Evolutionary conservation across 768 basidiomycete genomes (phyloP).

Genomic region (Heimioporus sp.): DNA sequence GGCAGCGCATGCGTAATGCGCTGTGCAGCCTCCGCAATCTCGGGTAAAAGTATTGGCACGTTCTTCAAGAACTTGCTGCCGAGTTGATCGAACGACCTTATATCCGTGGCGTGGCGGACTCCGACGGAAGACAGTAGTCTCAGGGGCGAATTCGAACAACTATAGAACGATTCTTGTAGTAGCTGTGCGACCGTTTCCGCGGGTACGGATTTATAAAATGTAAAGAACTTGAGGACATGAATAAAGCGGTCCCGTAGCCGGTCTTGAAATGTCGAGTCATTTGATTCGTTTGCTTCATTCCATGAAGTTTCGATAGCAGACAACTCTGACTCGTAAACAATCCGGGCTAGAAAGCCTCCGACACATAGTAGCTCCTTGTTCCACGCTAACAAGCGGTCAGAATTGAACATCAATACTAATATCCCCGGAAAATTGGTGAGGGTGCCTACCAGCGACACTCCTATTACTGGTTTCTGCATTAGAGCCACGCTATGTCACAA

Average conservation of each 20-base stretch:
- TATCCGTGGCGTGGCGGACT: slow-evolving; percentile 56
- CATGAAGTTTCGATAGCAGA: slow-evolving; percentile 40
- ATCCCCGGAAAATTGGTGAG: no score
- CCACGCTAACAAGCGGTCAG: slow-evolving; percentile 54
- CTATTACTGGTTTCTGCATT: neutral
- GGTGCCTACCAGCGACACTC: slow-evolving; percentile 52
- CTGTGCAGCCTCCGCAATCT: slow-evolving; percentile 49
- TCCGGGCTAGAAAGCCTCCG: slow-evolving; percentile 77
- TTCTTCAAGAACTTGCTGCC: slow-evolving; percentile 72
- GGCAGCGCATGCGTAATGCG: slow-evolving; percentile 38
- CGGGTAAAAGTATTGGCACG: slow-evolving; percentile 49
- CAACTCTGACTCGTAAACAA: slow-evolving; percentile 84
- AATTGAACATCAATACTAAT: neutral
- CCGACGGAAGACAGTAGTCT: slow-evolving; percentile 79
- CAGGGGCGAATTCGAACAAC: slow-evolving; percentile 52
- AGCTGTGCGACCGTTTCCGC: slow-evolving; percentile 66
- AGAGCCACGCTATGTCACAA: neutral
- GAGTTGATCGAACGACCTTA: slow-evolving; percentile 67
- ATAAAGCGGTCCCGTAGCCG: neutral
- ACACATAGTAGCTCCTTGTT: slow-evolving; percentile 85
- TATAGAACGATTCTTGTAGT: slow-evolving; percentile 79
- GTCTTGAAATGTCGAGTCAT: neutral
- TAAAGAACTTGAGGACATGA: slow-evolving; percentile 10
- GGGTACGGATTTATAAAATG: slow-evolving; percentile 51
- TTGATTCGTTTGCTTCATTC: neutral